Base-by-base conservation (phyloP, 495 filamentous ascomycete species). In the Aspergillus baeticus region DNA sequence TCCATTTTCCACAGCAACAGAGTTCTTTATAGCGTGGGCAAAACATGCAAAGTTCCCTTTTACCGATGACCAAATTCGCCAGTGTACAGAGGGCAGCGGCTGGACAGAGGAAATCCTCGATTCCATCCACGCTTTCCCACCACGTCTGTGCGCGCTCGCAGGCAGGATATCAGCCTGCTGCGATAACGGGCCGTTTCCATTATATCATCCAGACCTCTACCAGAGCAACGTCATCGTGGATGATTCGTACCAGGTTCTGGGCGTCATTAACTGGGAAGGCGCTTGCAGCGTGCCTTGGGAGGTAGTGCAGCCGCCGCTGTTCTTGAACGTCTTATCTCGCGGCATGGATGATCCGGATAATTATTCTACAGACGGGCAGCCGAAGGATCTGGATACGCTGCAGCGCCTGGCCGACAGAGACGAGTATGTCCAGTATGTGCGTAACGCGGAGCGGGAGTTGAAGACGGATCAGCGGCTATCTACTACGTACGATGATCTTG, bases 151-250 rank as follows among this genome's bases (percentile, higher is more conserved):
- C 2, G 38, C 34, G 11, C 29, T 57, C 7, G 54, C 54, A 18
- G 48, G 59, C 53, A 37, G 21, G 17, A 51, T 57, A 0, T 52
- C 58, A 11, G 13, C 42, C 3, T 8, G 26, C 1, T 22, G 18
- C 10, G 39, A 55, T 36, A 26, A 49, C 15, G 59, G 54, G 1
- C 55, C 59, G 37, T 58, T 62, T 38, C 56, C 60, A 17, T 34
- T 59, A 21, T 46, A 44, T 11, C 69, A 75, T 55, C 48, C 51
- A 37, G 67, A 73, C 42, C 67, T 73, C 41, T 45, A 62, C 29
- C 60, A 69, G 37, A 75, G 63, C 56, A 73, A 73, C 43, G 67
- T 75, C 46, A 63, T 75, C 14, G 61, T 70, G 10, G 60, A 71
- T 54, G 46, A 67, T 10, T 39, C 22, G n/a, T 72, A 65, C 51